These are phyloP conservation scores for Nitzschia sp. DNA, from an alignment of 108 stramenopile genomes.

Conservation along the genomic window DNA sequence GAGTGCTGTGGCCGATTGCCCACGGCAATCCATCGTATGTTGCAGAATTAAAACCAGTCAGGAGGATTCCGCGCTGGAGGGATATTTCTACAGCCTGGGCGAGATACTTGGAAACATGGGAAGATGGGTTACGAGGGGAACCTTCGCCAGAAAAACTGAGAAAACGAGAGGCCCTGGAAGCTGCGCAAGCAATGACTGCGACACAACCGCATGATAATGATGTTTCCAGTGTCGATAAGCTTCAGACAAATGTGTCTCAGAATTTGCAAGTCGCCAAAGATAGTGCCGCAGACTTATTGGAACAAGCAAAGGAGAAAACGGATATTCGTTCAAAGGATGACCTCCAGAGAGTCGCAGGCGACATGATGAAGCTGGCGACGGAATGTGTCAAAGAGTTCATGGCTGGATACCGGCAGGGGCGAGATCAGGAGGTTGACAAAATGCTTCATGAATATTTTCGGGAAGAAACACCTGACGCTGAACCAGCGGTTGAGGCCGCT, in stretches of 20 bases:
- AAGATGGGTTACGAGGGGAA: conserved; percentile 30
- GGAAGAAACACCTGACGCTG: conserved; percentile 27
- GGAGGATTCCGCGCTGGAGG: conserved; percentile 6
- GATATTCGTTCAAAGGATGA: conserved; percentile 71
- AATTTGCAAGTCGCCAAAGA: conserved; percentile 51
- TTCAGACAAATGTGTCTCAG: conserved; percentile 46
- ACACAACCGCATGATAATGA: conserved; percentile 5
- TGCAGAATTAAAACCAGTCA: neutral
- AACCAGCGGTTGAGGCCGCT: neutral
- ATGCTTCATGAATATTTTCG: conserved; percentile 85
- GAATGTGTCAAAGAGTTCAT: conserved; percentile 76
- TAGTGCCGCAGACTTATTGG: conserved; percentile 44
- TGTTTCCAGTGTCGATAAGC: neutral
- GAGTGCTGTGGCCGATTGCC: conserved; percentile 31
- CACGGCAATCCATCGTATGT: conserved; percentile 3
- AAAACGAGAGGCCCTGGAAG: neutral
- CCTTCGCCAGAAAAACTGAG: conserved; percentile 2
- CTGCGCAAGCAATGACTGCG: neutral
- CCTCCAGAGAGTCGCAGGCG: conserved; percentile 48
- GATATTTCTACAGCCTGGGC: conserved; percentile 27
- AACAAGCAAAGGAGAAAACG: conserved; percentile 56
- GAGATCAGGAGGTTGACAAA: conserved; percentile 82
- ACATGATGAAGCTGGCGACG: conserved; percentile 68
- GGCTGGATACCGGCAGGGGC: conserved; percentile 81
- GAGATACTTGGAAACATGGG: conserved; percentile 38